These are phyloP conservation scores for Chaetomium fimeti DNA, from an alignment of 495 filamentous ascomycete genomes.

Conservation along the genomic window DNA sequence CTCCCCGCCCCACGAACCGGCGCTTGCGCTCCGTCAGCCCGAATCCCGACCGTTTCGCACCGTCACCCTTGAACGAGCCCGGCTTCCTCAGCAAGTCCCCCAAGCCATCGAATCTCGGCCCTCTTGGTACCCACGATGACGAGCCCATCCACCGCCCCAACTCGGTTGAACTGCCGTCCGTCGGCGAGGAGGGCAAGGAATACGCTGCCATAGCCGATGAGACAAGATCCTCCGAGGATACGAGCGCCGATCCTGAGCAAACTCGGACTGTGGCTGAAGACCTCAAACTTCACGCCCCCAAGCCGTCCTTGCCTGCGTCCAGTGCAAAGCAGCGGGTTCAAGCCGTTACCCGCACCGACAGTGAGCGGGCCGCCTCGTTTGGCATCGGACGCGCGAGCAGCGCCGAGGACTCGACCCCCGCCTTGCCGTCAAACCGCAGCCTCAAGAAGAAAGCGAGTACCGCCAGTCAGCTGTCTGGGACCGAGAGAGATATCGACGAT, in stretches of 20 bases:
- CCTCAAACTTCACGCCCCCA: slow-evolving; percentile 86
- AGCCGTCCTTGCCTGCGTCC: slow-evolving; percentile 72
- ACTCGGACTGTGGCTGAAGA: slow-evolving; percentile 77
- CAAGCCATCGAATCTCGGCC: slow-evolving; percentile 35
- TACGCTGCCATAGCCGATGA: slow-evolving; percentile 65
- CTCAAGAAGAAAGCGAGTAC: slow-evolving; percentile 64
- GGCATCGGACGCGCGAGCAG: slow-evolving; percentile 69
- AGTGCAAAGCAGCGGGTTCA: slow-evolving; percentile 78
- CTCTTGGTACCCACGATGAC: slow-evolving; percentile 47
- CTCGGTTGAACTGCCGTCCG: slow-evolving; percentile 76
- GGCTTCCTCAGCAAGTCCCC: slow-evolving; percentile 35
- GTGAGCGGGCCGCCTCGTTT: slow-evolving; percentile 73
- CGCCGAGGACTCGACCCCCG: slow-evolving; percentile 42
- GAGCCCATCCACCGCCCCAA: slow-evolving; percentile 61
- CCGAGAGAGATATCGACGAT: slow-evolving; percentile 54
- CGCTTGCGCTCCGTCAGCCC: slow-evolving; percentile 74
- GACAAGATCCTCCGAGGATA: slow-evolving; percentile 35
- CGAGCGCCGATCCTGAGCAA: slow-evolving; percentile 55
- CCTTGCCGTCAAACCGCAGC: slow-evolving; percentile 37
- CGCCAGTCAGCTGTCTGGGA: slow-evolving; percentile 53
- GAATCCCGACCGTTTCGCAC: slow-evolving; percentile 71
- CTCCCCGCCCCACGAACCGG: slow-evolving; percentile 66
- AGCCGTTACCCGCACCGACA: slow-evolving; percentile 85
- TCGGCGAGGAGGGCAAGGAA: slow-evolving; percentile 87
- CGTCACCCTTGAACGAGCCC: slow-evolving; percentile 78